These are phyloP conservation scores for Prototheca wickerhamii DNA, from an alignment of 163 green algal genomes.

Conservation along the genomic window DNA sequence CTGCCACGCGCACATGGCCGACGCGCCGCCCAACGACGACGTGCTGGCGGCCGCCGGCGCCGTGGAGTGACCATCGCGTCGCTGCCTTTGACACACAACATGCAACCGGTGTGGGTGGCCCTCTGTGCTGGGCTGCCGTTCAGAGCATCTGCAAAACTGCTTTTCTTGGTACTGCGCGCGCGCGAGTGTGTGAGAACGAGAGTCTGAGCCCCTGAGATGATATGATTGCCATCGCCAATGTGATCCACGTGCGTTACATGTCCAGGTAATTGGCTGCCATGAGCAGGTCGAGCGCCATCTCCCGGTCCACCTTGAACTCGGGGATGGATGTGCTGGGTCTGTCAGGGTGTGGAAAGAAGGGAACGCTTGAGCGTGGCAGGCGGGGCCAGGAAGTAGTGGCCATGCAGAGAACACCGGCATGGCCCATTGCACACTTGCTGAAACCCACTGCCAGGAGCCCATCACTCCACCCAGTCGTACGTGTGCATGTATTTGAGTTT, in stretches of 20 bases:
- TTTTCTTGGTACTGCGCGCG: no score
- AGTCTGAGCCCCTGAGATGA: neutral
- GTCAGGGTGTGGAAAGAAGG: neutral
- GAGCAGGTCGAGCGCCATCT: slow-evolving; percentile 91
- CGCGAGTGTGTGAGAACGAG: neutral
- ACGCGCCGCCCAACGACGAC: no score
- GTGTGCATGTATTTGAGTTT: slow-evolving; percentile 87
- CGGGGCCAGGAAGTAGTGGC: neutral
- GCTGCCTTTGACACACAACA: no score
- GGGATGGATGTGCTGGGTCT: slow-evolving; percentile 79
- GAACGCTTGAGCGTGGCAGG: neutral
- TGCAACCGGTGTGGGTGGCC: no score
- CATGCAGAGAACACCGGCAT: neutral
- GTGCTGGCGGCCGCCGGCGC: neutral
- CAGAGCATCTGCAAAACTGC: no score
- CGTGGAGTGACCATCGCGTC: neutral
- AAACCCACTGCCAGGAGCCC: neutral
- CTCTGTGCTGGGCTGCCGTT: no score
- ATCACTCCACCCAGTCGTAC: slow-evolving; percentile 12
- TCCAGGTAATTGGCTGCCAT: slow-evolving; percentile 96
- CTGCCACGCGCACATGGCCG: neutral
- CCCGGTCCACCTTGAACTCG: slow-evolving; percentile 85
- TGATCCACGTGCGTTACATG: slow-evolving; percentile 44
- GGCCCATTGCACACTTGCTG: neutral
- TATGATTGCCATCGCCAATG: no score